Evolutionary conservation across 176 grass and related monocot species (phyloP).

Genomic region (Eragrostis curvula): DNA sequence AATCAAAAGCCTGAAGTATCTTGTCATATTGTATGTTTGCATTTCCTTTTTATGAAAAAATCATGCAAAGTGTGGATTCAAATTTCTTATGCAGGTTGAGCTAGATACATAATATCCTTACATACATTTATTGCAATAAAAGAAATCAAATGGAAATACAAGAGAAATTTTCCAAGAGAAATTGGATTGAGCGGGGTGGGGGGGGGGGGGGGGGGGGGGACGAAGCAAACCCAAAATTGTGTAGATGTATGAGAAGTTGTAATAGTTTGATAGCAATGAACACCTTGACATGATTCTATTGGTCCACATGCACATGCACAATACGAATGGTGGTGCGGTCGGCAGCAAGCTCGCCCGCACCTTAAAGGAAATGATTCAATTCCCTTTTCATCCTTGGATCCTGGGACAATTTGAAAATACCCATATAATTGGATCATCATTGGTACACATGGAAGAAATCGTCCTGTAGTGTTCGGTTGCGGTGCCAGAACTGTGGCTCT

Average conservation of each 20-base stretch:
- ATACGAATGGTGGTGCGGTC: too few relatives aligned
- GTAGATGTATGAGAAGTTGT: neutral
- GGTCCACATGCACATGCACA: neutral
- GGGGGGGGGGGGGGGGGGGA: too few relatives aligned
- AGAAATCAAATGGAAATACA: neutral
- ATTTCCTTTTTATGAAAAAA: neutral
- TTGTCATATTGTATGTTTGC: neutral
- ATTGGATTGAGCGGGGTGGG: neutral
- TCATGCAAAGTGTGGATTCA: neutral
- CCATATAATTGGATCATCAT: too few relatives aligned
- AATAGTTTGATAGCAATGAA: constrained; percentile 1
- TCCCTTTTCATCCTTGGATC: neutral
- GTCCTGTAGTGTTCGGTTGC: neutral
- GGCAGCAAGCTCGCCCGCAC: neutral
- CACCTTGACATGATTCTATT: neutral
- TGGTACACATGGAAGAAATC: neutral
- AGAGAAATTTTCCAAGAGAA: neutral
- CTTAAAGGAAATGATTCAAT: neutral
- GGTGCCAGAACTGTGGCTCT: neutral
- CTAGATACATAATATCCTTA: constrained; percentile 2
- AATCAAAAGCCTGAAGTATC: neutral
- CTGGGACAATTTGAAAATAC: too few relatives aligned
- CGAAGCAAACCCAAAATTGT: neutral
- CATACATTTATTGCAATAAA: neutral
- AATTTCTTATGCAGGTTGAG: neutral